These are phyloP conservation scores for Meyerozyma sp. DNA, from an alignment of 1,139 yeast species.

Conservation along the genomic window DNA sequence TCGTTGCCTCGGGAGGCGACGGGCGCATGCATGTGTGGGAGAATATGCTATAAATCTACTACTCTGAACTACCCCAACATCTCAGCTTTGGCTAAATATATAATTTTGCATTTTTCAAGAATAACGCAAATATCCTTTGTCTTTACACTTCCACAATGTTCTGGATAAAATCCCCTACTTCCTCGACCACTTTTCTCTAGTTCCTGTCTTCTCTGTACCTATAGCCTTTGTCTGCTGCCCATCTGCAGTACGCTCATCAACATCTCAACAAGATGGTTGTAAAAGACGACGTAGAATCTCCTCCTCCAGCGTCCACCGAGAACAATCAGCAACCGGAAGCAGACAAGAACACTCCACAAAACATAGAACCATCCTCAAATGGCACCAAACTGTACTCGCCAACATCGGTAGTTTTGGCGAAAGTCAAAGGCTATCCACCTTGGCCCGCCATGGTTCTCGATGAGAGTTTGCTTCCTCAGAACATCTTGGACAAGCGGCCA, in stretches of 20 bases:
- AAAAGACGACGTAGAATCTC: neutral
- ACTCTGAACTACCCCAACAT: no score
- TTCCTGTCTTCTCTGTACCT: no score
- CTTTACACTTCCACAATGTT: no score
- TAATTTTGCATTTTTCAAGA: neutral
- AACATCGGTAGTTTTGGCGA: conserved; percentile 53
- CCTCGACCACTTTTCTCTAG: no score
- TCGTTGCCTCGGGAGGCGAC: conserved; percentile 16
- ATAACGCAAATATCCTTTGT: neutral
- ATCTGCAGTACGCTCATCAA: neutral
- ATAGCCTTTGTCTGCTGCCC: neutral
- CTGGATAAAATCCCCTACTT: no score
- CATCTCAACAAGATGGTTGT: neutral
- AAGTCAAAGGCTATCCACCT: conserved; percentile 72
- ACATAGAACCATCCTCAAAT: neutral
- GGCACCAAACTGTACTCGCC: neutral
- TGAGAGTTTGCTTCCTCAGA: conserved; percentile 48
- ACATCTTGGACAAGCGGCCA: conserved; percentile 45
- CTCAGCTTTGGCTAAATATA: neutral
- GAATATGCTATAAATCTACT: conserved; percentile 9
- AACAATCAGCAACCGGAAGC: neutral
- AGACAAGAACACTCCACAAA: neutral
- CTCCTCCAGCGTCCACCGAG: neutral
- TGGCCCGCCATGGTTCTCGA: conserved; percentile 83
- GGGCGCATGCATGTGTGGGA: conserved; percentile 21